Percentiles rank a stretch among this genome's conserved stretches.
phyloP scores from a whole-genome alignment of 495 filamentous ascomycete genomes.

The Penicillium argentinense region DNA sequence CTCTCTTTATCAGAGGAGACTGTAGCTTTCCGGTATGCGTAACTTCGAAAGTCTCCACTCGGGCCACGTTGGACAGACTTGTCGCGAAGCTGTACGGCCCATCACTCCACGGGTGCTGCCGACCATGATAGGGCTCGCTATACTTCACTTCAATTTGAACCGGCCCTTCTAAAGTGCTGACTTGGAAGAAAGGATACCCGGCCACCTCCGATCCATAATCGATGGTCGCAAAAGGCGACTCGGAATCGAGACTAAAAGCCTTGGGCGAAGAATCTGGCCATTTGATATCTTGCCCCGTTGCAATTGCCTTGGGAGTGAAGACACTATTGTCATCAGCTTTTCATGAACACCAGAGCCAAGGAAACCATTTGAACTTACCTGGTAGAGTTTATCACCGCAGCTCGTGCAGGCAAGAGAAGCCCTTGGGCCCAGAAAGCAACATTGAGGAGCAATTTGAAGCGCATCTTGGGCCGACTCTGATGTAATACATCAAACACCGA shows the following conservation, averaged over 20 bases:
- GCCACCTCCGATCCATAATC: slow-evolving; percentile 12
- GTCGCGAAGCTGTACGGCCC: slow-evolving; percentile 5
- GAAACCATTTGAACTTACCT: not conserved
- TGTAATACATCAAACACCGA: too few relatives aligned
- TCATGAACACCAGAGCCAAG: not conserved
- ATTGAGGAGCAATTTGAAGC: not conserved
- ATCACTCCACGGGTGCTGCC: slow-evolving; percentile 2
- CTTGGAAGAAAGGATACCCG: slow-evolving; percentile 4
- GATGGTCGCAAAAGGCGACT: slow-evolving; percentile 1
- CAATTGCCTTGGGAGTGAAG: not conserved
- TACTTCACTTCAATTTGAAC: slow-evolving; percentile 15
- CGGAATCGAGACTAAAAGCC: not conserved
- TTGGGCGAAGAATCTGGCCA: not conserved
- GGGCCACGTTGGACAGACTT: slow-evolving; percentile 3
- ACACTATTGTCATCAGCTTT: not conserved
- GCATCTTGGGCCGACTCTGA: not conserved
- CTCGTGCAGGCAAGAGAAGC: not conserved
- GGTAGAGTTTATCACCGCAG: not conserved
- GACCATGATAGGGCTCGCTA: slow-evolving; percentile 6
- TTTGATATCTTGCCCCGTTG: not conserved
- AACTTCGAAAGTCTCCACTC: slow-evolving; percentile 12
- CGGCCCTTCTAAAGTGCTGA: not conserved
- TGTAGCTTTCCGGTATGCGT: not conserved
- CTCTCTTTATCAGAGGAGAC: slow-evolving; percentile 5
- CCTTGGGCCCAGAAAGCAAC: not conserved